Base-by-base conservation (phyloP, 148 eudicot species). In the Polygonum aviculare region DNA sequence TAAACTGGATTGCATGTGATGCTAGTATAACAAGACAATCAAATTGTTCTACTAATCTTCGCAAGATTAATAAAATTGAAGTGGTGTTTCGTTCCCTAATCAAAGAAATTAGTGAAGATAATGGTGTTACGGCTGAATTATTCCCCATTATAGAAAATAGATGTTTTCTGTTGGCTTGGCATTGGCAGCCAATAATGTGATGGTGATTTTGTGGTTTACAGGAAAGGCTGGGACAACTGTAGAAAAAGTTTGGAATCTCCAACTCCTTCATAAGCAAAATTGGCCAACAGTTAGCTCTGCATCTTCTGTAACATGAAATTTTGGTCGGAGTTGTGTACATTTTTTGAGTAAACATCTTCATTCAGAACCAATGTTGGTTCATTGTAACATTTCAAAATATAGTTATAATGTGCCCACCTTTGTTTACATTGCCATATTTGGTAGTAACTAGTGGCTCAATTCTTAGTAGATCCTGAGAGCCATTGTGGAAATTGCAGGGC, bases 291-390 rank as follows among this genome's bases (percentile, higher is more conserved):
- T 26, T 59, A 0, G 36, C 69, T 62, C 69, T 62, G 38, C 14
- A 11, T 3, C 36, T 62, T 62, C 6, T 62, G 69, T 62, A 62
- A 62, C 38, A 26, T 31, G 69, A 62, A 38, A 62, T 62, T 62
- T 62, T 62, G 69, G 14, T 62, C 33, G 38, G 31, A 62, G 38
- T 12, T 62, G 69, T 62, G 69, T 62, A 62, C 69, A 62, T 62
- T 62, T 62, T 62, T 60, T 26, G 67, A 60, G 67, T 60, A 26
- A 26, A 60, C 67, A 60, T 60, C 47, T 7, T 44, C 33, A 57
- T 31, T 26, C 15, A 62, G 69, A 62, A 62, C 69, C 69, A 62
- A 11, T 26, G 39, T 62, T 33, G 36, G 69, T 62, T 62, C 38
- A 2, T 0, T 62, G 67, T 9, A 60, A 22, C 59, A 10, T 44